Evolutionary conservation across 2,329 filamentous ascomycete genomes (phyloP), one percentile per base, ranked within the genome.

Genomic region (Phaeosphaeria sp.): DNA sequence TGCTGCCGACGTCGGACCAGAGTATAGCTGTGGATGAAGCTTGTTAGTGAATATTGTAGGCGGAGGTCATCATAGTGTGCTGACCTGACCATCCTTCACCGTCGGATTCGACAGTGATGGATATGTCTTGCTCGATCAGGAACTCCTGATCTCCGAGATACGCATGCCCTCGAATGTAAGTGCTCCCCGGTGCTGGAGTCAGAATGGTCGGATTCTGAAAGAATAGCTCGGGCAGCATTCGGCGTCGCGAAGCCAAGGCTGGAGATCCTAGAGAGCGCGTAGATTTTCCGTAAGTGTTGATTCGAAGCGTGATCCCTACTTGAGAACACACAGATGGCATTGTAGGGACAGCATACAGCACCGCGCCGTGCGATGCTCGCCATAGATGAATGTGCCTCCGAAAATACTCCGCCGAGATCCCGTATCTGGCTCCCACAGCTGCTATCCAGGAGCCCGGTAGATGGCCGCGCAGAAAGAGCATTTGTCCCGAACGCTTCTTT

Each of bases 381-480:
- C 57, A 56, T 24, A 56, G 45, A 40, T 60, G 53, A 6, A 60
- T 51, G 43, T 60, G 57, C 33, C 44, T 46, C 13, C 57, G 45
- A 40, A 60, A 60, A 36, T 53, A 60, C 20, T 56, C 57, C 8
- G 50, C 47, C 2, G 30, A 46, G 18, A 60, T 54, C 6, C 30
- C 40, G 40, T 50, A 60, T 6, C 51, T 56, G 1, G 57, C 57
- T 7, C 57, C 57, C 21, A 56, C 22, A n/a, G 47, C 36, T 9
- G 42, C 39, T 5, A 60, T 22, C 57, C 57, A 60, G 3, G 57
- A 60, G 2, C 57, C 57, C 11, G 57, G 50, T n/a, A 60, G 17
- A 15, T 60, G 57, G 6, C 57, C 57, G 11, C 47, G 18, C 8
- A 56, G 47, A 24, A 60, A 60, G 44, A 60, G 57, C 15, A 60